Evolutionary conservation across 768 basidiomycete genomes (phyloP).

Genomic region (Auriscalpium microsporum): DNA sequence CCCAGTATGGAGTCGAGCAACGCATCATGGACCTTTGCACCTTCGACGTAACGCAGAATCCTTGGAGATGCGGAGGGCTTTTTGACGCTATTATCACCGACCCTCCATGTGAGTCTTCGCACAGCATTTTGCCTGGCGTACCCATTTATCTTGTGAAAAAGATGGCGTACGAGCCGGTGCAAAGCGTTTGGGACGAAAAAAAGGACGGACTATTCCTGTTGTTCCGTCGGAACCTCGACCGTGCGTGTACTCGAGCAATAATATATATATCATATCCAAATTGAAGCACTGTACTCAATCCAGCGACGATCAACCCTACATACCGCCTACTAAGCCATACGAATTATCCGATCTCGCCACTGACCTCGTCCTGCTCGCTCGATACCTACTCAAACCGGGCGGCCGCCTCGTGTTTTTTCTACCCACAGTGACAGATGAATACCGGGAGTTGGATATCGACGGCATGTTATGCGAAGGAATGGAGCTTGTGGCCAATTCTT

Average conservation of each 20-base stretch:
- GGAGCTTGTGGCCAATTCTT: conserved; percentile 78
- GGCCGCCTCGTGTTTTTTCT: conserved; percentile 95
- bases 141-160: conserved; percentile 19
- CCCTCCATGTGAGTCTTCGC: conserved; percentile 67
- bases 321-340: conserved; percentile 88
- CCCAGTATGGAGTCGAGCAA: conserved; percentile 70
- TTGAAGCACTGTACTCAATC: not conserved
- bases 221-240: conserved; percentile 20
- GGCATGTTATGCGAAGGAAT: conserved; percentile 78
- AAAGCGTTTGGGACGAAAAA: conserved; percentile 69
- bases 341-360: conserved; percentile 76
- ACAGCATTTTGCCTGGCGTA: not conserved
- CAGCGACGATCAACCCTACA: conserved; percentile 60
- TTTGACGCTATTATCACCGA: conserved; percentile 95
- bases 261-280: not conserved
- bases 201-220: conserved; percentile 26
- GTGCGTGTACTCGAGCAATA: conserved; percentile 28
- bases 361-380: conserved; percentile 75
- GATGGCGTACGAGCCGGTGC: conserved; percentile 91
- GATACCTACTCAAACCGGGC: conserved; percentile 75
- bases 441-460: conserved; percentile 79
- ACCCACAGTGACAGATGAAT: conserved; percentile 87
- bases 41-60: conserved; percentile 87
- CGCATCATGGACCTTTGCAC: conserved; percentile 79
- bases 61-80: conserved; percentile 81